Conservation (phyloP, 2,329 filamentous ascomycete genomes). For the Tetracladium maxilliforme region DNA sequence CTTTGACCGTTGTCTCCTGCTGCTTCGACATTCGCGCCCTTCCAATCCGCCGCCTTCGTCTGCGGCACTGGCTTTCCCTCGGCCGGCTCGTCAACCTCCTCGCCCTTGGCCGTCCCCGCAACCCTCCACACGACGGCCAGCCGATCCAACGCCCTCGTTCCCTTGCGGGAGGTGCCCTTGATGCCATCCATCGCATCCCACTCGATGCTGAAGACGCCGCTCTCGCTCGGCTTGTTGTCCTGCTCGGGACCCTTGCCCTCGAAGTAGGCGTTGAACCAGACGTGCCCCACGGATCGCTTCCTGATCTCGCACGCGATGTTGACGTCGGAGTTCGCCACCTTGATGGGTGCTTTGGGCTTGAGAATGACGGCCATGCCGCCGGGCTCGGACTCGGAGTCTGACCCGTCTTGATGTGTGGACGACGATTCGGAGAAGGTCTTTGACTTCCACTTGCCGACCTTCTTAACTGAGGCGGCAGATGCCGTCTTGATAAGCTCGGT, state of each 20-base stretch:
- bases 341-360: slow-evolving; percentile 51
- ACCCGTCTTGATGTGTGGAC: slow-evolving; percentile 5
- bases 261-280: slow-evolving; percentile 95
- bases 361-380: slow-evolving; percentile 67
- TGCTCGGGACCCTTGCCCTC: slow-evolving; percentile 67
- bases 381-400: slow-evolving; percentile 25
- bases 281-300: slow-evolving; percentile 78
- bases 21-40: slow-evolving; percentile 34
- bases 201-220: slow-evolving; percentile 56
- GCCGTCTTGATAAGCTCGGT: no score
- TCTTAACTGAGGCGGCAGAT: no score
- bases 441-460: no score
- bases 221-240: slow-evolving; percentile 47
- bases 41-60: slow-evolving; percentile 56
- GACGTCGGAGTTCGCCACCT: slow-evolving; percentile 68
- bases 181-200: slow-evolving; percentile 84
- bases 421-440: slow-evolving; percentile 1
- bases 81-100: slow-evolving; percentile 45
- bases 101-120: slow-evolving; percentile 7
- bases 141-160: slow-evolving; percentile 65
- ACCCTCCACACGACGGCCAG: slow-evolving; percentile 74
- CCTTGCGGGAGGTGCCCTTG: slow-evolving; percentile 75
- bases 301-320: slow-evolving; percentile 83
- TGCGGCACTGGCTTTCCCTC: slow-evolving; percentile 57
- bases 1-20: slow-evolving; percentile 51